These are phyloP conservation scores for Candida vartiovaarae DNA, from an alignment of 805 yeast genomes.

Conservation along the genomic window DNA sequence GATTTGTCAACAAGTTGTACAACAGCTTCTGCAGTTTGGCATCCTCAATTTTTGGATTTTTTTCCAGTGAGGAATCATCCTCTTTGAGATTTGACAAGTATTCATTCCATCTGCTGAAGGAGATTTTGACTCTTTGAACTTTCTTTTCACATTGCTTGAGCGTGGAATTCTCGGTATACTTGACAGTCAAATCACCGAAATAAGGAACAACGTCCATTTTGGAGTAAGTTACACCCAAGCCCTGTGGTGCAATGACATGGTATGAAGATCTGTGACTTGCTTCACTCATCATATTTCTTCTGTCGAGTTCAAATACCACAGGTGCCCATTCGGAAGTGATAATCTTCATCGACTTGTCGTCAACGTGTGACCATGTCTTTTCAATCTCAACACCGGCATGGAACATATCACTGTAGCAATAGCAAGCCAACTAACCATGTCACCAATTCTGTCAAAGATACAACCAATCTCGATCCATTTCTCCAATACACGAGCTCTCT, in stretches of 20 bases:
- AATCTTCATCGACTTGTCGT: slow-evolving; percentile 48
- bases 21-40: slow-evolving; percentile 34
- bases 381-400: slow-evolving; percentile 69
- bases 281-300: slow-evolving; percentile 57
- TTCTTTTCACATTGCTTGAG: slow-evolving; percentile 55
- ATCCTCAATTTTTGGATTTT: slow-evolving; percentile 15
- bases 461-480: slow-evolving; percentile 87
- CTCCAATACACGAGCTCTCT: slow-evolving; percentile 58
- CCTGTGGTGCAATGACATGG: slow-evolving; percentile 81
- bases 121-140: slow-evolving; percentile 60
- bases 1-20: slow-evolving; percentile 39
- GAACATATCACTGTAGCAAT: slow-evolving; percentile 79
- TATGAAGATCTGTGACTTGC: slow-evolving; percentile 52
- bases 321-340: slow-evolving; percentile 87
- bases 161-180: slow-evolving; percentile 27
- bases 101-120: slow-evolving; percentile 79
- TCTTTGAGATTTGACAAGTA: slow-evolving; percentile 47
- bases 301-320: slow-evolving; percentile 80
- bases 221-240: slow-evolving; percentile 69
- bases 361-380: slow-evolving; percentile 68
- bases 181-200: slow-evolving; percentile 76
- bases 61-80: slow-evolving; percentile 25
- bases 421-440: slow-evolving; percentile 92
- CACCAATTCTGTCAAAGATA: slow-evolving; percentile 70
- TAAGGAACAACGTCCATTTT: slow-evolving; percentile 79